Percentiles rank a stretch among this genome's conserved stretches.
These are phyloP conservation scores for Paraphaeosphaeria minitans DNA, from an alignment of 2,329 filamentous ascomycete species.

Conservation along the genomic window DNA sequence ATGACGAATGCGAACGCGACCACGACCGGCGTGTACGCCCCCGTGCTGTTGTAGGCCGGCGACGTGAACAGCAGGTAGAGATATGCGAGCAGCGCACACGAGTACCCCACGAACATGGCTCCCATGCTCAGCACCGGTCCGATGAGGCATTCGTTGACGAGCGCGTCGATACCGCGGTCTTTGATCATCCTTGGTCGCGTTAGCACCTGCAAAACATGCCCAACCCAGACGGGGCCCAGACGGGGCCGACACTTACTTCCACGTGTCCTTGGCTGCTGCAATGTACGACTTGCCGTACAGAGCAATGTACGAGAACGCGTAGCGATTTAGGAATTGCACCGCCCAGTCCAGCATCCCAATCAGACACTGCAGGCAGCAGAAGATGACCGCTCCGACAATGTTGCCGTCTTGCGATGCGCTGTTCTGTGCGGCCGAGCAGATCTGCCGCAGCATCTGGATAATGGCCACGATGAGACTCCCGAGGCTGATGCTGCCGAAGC, in stretches of 20 bases:
- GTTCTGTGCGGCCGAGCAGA: conserved; percentile 77
- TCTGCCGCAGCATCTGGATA: conserved; percentile 81
- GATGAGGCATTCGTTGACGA: conserved; percentile 85
- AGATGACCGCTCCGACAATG: conserved; percentile 67
- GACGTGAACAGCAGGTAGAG: conserved; percentile 83
- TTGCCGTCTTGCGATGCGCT: conserved; percentile 70
- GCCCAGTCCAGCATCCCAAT: conserved; percentile 83
- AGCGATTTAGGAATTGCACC: conserved; percentile 86
- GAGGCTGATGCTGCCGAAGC: conserved; percentile 87
- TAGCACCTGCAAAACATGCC: conserved; percentile 14
- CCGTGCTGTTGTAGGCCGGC: conserved; percentile 74
- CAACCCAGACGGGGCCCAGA: not conserved
- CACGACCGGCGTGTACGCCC: conserved; percentile 74
- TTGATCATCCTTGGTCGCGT: conserved; percentile 72
- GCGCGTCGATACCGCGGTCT: conserved; percentile 85
- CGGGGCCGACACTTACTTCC: conserved; percentile 59
- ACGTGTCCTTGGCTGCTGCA: conserved; percentile 84
- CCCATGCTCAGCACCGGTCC: conserved; percentile 71
- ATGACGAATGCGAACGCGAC: conserved; percentile 88
- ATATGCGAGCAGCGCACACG: conserved; percentile 80
- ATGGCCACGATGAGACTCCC: conserved; percentile 86
- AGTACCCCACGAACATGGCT: conserved; percentile 80
- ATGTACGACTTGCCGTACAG: conserved; percentile 91
- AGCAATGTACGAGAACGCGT: conserved; percentile 90
- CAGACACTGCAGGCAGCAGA: conserved; percentile 78